phyloP scores from a whole-genome alignment of 176 grass and related monocot species.

The Oropetium thomaeum region DNA sequence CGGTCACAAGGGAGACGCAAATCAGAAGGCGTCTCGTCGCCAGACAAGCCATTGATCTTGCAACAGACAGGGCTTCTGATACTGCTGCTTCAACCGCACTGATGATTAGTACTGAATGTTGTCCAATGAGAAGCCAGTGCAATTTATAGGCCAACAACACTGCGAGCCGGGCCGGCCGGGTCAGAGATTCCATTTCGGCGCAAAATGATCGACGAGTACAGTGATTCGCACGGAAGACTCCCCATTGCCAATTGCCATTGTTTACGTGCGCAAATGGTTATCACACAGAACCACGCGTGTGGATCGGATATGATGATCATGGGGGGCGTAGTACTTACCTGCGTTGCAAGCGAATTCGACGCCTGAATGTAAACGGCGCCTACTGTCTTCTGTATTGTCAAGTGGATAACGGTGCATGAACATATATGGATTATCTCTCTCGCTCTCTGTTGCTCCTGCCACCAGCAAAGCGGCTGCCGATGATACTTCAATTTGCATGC shows the following conservation, averaged over 20 bases:
- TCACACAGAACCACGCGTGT: slow-evolving; percentile 3
- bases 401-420: slow-evolving; percentile 6
- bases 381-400: background rate
- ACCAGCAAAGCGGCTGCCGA: slow-evolving; percentile 28
- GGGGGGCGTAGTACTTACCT: too few species aligned
- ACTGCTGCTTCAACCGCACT: too few species aligned
- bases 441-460: background rate
- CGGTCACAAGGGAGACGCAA: slow-evolving; percentile 11
- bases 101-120: background rate
- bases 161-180: background rate
- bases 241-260: too few species aligned
- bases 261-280: background rate
- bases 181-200: background rate
- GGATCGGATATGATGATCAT: background rate
- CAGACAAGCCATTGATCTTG: background rate
- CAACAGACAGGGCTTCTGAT: too few species aligned
- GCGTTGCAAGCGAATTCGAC: background rate
- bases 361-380: background rate
- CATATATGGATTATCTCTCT: background rate
- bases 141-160: slow-evolving; percentile 12
- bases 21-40: background rate
- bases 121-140: background rate
- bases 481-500: slow-evolving; percentile 21
- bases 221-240: background rate
- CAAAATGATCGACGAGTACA: slow-evolving; percentile 15